phyloP scores from a whole-genome alignment of 164 flowering plant genomes.

The Macadamia integrifolia region DNA sequence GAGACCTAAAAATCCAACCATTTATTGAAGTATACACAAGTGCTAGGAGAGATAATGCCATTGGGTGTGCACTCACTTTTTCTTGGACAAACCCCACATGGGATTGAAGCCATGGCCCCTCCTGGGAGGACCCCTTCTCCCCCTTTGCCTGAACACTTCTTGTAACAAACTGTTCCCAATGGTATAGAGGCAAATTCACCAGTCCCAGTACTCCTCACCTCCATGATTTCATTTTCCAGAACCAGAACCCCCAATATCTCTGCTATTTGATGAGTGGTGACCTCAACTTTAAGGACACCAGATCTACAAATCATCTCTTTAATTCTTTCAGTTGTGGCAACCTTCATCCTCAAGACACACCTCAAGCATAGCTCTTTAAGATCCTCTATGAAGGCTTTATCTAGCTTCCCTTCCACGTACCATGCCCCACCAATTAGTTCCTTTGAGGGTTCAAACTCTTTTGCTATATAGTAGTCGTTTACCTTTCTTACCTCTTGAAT shows the following conservation, averaged over 20 bases:
- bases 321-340: constrained; percentile 45
- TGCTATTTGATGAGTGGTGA: constrained; percentile 28
- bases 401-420: constrained; percentile 59
- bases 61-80: constrained; percentile 65
- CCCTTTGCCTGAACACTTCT: constrained; percentile 17
- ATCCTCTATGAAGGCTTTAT: constrained; percentile 32
- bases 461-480: constrained; percentile 47
- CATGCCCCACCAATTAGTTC: constrained; percentile 81
- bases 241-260: constrained; percentile 58
- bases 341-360: constrained; percentile 23
- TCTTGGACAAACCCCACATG: constrained; percentile 86
- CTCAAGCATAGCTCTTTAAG: constrained; percentile 27
- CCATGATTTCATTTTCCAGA: constrained; percentile 49
- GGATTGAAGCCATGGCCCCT: constrained; percentile 64
- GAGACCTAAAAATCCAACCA: constrained; percentile 59
- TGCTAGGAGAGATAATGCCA: constrained; percentile 71
- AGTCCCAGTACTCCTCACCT: constrained; percentile 52
- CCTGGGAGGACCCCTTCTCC: constrained; percentile 18
- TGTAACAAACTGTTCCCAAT: constrained; percentile 52
- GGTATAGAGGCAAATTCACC: constrained; percentile 57
- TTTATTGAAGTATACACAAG: constrained; percentile 61
- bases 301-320: constrained; percentile 18
- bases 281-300: constrained; percentile 16
- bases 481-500: constrained; percentile 32
- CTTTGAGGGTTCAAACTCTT: constrained; percentile 65